Conservation (phyloP, 208 protist genomes). For the Porcisia deanei region DNA sequence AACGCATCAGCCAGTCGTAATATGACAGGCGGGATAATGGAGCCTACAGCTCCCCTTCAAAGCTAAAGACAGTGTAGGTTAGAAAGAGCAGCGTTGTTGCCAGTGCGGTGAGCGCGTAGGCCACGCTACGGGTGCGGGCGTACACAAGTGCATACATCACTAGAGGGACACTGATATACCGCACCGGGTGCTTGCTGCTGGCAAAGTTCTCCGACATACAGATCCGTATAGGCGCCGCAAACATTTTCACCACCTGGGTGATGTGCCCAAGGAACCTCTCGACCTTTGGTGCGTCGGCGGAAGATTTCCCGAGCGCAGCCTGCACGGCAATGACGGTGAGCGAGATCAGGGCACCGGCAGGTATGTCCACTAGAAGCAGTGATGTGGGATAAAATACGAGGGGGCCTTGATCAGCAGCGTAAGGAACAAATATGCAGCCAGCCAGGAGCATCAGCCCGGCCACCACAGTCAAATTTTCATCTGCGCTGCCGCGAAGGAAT, state of each 20-base stretch:
- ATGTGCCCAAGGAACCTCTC: conserved; percentile 22
- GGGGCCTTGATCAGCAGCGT: conserved; percentile 20
- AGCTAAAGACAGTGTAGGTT: neutral
- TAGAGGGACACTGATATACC: conserved; percentile 23
- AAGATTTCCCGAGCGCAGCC: conserved; percentile 7
- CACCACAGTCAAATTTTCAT: conserved; percentile 10
- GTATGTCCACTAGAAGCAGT: conserved; percentile 43
- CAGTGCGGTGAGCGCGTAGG: conserved; percentile 14
- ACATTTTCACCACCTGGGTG: conserved; percentile 28
- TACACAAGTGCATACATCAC: conserved; percentile 27
- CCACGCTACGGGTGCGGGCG: conserved; percentile 19
- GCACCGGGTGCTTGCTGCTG: conserved; percentile 19
- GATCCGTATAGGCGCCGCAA: conserved; percentile 30
- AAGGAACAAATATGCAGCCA: conserved; percentile 19
- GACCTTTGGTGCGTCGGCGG: conserved; percentile 16
- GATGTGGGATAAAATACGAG: conserved; percentile 34
- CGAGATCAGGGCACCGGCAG: conserved; percentile 22
- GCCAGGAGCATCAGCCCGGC: conserved; percentile 4
- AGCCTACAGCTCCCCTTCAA: conserved; percentile 12
- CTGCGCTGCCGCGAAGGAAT: conserved; percentile 12
- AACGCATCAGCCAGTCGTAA: neutral
- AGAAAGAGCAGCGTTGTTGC: neutral
- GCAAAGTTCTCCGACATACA: conserved; percentile 11
- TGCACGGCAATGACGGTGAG: conserved; percentile 5
- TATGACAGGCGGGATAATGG: neutral